These are phyloP conservation scores for Nakazawaea ishiwadae DNA, from an alignment of 805 yeast genomes.

Conservation along the genomic window DNA sequence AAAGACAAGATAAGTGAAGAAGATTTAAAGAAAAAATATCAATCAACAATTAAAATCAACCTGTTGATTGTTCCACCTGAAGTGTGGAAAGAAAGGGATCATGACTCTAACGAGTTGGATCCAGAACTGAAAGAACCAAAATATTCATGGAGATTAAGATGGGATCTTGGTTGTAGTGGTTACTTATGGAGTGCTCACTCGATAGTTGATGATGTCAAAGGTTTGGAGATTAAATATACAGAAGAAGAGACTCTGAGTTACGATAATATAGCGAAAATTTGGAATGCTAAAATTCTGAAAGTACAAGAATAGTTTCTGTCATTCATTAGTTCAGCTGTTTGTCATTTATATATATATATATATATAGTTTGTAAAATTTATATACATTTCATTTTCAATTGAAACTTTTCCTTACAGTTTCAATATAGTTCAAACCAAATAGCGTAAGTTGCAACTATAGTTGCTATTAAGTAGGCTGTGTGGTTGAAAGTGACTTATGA, in stretches of 20 bases:
- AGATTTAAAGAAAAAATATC: conserved; percentile 30
- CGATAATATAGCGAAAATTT: conserved; percentile 4
- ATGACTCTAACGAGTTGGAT: conserved; percentile 27
- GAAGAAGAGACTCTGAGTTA: conserved; percentile 2
- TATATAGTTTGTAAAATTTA: too few relatives aligned
- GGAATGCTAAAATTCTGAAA: conserved; percentile 8
- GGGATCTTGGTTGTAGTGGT: conserved; percentile 13
- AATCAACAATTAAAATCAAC: conserved; percentile 34
- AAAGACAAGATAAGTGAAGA: conserved; percentile 22
- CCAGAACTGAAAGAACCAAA: conserved; percentile 41
- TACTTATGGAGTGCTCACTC: conserved; percentile 13
- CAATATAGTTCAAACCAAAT: too few relatives aligned
- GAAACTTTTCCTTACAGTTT: too few relatives aligned
- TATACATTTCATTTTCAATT: too few relatives aligned
- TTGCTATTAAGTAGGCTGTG: too few relatives aligned
- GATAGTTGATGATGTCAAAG: conserved; percentile 8
- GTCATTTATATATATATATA: too few relatives aligned
- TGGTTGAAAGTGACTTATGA: too few relatives aligned
- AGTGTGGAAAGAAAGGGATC: conserved; percentile 25
- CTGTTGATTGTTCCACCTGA: conserved; percentile 49
- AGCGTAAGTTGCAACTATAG: too few relatives aligned
- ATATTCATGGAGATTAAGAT: conserved; percentile 39
- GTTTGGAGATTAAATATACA: conserved; percentile 5
- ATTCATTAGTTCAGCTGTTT: too few relatives aligned
- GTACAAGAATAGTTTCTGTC: too few relatives aligned